Evolutionary conservation across 1,139 yeast species (phyloP).

Genomic region (Yamadazyma jaroonii): DNA sequence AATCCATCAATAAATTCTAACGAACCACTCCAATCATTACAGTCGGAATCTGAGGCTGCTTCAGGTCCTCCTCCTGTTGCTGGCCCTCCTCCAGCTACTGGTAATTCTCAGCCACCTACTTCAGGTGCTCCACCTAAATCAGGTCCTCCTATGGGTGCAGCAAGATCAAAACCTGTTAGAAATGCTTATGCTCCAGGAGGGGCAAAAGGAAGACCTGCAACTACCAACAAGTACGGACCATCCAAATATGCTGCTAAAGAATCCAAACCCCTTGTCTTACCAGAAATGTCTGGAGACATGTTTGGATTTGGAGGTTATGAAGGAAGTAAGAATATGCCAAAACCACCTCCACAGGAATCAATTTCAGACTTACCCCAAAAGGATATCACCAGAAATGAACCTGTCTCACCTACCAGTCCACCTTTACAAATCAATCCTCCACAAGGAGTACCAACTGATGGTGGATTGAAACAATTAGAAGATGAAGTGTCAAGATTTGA

Average conservation of each 20-base stretch:
- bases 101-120: too few relatives aligned
- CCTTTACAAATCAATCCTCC: too few relatives aligned
- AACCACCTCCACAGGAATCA: background rate
- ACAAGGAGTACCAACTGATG: background rate
- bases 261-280: conserved; percentile 8
- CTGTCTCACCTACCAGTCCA: background rate
- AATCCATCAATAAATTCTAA: too few relatives aligned
- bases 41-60: background rate
- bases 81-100: conserved; percentile 9
- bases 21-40: conserved; percentile 3
- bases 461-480: conserved; percentile 1
- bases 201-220: conserved; percentile 4
- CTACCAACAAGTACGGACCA: conserved; percentile 10
- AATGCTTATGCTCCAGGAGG: conserved; percentile 44
- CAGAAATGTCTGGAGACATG: conserved; percentile 29
- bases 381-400: too few relatives aligned
- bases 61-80: too few relatives aligned
- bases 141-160: conserved; percentile 13
- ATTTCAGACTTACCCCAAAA: too few relatives aligned
- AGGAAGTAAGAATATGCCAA: background rate
- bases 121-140: conserved; percentile 4
- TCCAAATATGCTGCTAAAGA: conserved; percentile 16
- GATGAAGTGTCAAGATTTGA: conserved; percentile 2
- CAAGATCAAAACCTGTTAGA: conserved; percentile 12
- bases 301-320: conserved; percentile 25